Evolutionary conservation across 768 basidiomycete species (phyloP), one percentile per base, ranked within the genome.

Genomic region (Jaapia argillacea): DNA sequence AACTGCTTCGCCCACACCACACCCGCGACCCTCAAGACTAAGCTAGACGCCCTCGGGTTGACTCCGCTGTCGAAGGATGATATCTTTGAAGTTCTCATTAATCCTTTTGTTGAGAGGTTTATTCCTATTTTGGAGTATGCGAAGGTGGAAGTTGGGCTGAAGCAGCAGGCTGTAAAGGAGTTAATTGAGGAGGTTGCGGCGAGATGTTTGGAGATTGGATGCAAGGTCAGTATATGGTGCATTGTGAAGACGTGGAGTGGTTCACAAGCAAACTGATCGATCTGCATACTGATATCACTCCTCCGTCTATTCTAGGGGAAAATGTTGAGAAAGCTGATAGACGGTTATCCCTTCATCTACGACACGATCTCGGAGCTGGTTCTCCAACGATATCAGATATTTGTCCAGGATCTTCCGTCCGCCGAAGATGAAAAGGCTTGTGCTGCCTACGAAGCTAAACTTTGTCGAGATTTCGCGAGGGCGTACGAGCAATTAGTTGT

Each of bases 101-200:
- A 76, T 55, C 80, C 82, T 22, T 86, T 85, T 54, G 71, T 82
- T 35, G 82, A 85, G 52, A 69, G 72, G 43, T 72, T 69, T 53
- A 51, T 61, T 38, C 56, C 67, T 35, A 56, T 81, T 16, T 53
- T 80, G 38, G 68, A 74, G 38, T 86, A 75, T 48, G 71, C 66
- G 7, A 63, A 51, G 42, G 56, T 56, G 23, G 57, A 53, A 31
- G 71, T 74, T 54, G 67, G 65, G 38, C 64, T 79, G 60, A 59
- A 54, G 51, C 43, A 24, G 40, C 54, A 55, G 33, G 75, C 73
- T 21, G 58, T 76, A 22, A 60, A 63, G 38, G 56, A 57, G 5
- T 62, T 85, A 22, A 65, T 79, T 6, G 65, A 71, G 51, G 77
- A 83, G n/a, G 75, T 84, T 27, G 72, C 74, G 5, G 56, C 67